phyloP scores from a whole-genome alignment of 768 basidiomycete species.

The Collybiopsis confluens region DNA sequence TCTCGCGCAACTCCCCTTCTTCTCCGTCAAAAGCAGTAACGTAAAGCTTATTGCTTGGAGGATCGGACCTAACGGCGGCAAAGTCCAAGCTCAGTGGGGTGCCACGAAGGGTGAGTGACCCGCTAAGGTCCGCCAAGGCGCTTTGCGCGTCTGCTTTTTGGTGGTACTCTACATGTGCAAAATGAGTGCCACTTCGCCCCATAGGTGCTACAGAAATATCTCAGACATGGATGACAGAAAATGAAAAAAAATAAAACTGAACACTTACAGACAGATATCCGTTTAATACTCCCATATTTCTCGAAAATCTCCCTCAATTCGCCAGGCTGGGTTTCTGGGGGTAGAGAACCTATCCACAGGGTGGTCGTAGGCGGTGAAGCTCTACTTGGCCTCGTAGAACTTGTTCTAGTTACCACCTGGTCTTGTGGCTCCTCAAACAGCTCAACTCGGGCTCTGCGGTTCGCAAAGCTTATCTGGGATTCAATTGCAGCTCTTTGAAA shows the following conservation, averaged over 20 bases:
- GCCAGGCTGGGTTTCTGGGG: not conserved
- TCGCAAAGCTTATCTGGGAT: not conserved
- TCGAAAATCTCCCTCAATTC: not conserved
- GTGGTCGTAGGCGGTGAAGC: not conserved
- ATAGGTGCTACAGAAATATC: not conserved
- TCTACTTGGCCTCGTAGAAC: not conserved
- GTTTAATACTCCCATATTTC: not conserved
- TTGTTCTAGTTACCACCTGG: not conserved
- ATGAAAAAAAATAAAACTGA: too few species aligned
- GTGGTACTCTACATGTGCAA: not conserved
- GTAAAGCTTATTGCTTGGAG: constrained; percentile 1
- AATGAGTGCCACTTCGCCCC: not conserved
- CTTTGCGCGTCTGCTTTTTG: not conserved
- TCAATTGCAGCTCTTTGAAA: not conserved
- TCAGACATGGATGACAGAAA: too few species aligned
- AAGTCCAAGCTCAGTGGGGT: not conserved
- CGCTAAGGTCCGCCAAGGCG: not conserved
- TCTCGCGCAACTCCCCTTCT: not conserved
- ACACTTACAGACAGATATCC: not conserved
- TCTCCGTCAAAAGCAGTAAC: not conserved
- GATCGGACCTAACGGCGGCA: not conserved
- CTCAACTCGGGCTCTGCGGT: not conserved
- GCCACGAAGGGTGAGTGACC: not conserved
- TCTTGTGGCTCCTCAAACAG: constrained; percentile 2
- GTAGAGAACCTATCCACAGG: not conserved